A percentile compares a stretch with the other conserved stretches of the same genome.
phyloP scores from a whole-genome alignment of 176 grass and related monocot genomes.

The Triticum monococcum region DNA sequence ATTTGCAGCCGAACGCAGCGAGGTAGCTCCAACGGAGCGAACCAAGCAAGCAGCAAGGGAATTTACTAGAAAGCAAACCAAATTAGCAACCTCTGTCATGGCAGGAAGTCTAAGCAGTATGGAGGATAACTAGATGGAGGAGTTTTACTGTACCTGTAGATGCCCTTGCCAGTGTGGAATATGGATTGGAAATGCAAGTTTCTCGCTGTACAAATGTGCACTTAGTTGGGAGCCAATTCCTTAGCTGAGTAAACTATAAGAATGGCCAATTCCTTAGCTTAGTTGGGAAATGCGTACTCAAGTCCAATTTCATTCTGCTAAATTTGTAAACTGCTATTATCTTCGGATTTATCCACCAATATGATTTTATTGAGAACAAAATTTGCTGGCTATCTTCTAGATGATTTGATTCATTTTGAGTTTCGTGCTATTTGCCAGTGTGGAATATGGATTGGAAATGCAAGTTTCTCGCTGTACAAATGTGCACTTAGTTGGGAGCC shows the following conservation, averaged over 20 bases:
- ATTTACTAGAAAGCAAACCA: no score
- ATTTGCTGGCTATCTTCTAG: not conserved
- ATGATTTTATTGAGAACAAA: slow-evolving; percentile 8
- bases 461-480: not conserved
- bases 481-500: not conserved
- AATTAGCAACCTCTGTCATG: no score
- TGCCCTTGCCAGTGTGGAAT: not conserved
- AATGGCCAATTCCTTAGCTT: not conserved
- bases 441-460: slow-evolving; percentile 1
- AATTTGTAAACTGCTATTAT: not conserved
- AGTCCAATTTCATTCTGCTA: not conserved
- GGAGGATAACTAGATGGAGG: not conserved
- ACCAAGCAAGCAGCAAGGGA: no score
- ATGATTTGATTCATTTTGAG: not conserved
- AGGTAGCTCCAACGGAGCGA: no score
- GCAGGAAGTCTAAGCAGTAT: no score
- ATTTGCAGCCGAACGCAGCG: no score
- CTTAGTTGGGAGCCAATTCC: not conserved
- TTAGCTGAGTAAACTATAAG: slow-evolving; percentile 7
- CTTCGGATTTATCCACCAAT: not conserved
- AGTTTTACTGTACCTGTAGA: not conserved
- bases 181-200: not conserved
- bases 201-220: not conserved
- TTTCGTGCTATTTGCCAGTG: not conserved
- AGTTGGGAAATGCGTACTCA: not conserved